Evolutionary conservation across 345 rosid genomes (phyloP).

Genomic region (Eucalyptus erythrocorys): DNA sequence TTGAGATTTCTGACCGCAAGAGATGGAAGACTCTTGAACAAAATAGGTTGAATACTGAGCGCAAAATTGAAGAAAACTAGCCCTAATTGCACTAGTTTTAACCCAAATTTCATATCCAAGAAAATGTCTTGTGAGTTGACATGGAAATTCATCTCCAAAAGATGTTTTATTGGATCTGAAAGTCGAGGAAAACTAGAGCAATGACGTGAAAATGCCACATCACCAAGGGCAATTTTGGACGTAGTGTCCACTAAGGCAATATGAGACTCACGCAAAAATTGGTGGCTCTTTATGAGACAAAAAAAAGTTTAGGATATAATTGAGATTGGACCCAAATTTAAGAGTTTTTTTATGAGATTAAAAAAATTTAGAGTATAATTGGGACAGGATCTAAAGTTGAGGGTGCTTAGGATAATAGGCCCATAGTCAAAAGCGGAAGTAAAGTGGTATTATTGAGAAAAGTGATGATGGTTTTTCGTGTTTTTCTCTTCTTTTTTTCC

Average conservation of each 20-base stretch:
- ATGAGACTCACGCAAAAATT: background rate
- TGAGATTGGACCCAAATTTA: background rate
- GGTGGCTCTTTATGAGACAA: background rate
- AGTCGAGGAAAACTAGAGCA: background rate
- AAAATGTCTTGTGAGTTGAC: background rate
- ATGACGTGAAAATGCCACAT: background rate
- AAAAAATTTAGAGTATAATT: background rate
- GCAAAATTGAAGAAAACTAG: background rate
- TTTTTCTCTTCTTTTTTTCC: background rate
- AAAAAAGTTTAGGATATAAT: background rate
- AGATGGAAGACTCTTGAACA: background rate
- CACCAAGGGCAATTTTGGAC: background rate
- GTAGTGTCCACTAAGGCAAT: background rate
- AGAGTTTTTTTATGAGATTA: background rate
- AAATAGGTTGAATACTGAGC: background rate
- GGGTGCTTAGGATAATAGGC: background rate
- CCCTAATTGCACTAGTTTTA: background rate
- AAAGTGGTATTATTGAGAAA: background rate
- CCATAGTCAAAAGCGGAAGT: background rate
- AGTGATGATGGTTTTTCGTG: background rate
- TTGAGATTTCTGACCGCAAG: too few species aligned
- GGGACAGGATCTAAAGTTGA: background rate
- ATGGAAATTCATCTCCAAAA: background rate
- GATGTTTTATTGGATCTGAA: too few species aligned
- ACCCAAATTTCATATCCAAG: background rate